Percentiles rank a stretch among this genome's conserved stretches.
Conservation (phyloP, 257 asterid genomes). For the Nemophila menziesii region DNA sequence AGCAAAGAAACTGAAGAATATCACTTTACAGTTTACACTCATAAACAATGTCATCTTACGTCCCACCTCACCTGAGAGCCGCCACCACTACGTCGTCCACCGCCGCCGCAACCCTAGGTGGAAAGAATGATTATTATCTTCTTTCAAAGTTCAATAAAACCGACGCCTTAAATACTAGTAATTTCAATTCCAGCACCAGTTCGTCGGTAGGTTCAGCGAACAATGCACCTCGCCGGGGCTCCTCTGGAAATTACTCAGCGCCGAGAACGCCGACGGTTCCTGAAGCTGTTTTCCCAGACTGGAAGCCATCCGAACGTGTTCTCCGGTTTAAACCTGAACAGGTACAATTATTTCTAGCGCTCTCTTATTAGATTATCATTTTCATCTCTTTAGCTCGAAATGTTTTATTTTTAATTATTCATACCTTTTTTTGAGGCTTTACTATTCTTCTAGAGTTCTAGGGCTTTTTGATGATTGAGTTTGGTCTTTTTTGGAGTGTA, state of each 20-base stretch:
- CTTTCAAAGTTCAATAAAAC: conserved; percentile 27
- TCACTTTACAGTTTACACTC: conserved; percentile 1
- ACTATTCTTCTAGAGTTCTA: background rate
- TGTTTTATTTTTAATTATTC: background rate
- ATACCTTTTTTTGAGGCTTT: background rate
- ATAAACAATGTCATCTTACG: conserved; percentile 71
- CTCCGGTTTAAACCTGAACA: conserved; percentile 55
- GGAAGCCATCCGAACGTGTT: conserved; percentile 85
- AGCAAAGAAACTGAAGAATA: background rate
- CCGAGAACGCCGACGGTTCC: conserved; percentile 20
- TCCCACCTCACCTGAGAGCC: conserved; percentile 79
- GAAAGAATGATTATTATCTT: conserved; percentile 28
- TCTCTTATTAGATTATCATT: background rate
- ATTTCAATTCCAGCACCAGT: conserved; percentile 11
- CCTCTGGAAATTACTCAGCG: conserved; percentile 29
- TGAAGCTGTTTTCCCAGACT: conserved; percentile 40
- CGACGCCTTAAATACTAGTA: conserved; percentile 19
- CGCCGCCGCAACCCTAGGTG: conserved; percentile 10
- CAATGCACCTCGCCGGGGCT: conserved; percentile 33
- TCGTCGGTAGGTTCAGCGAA: conserved; percentile 17
- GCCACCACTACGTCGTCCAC: conserved; percentile 8
- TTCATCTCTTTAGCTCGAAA: conserved; percentile 1
- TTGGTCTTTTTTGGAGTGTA: too few relatives aligned
- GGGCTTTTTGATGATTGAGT: too few relatives aligned
- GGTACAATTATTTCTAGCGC: conserved; percentile 22